These are phyloP conservation scores for Penicillium silybi DNA, from an alignment of 495 filamentous ascomycete species.

Conservation along the genomic window DNA sequence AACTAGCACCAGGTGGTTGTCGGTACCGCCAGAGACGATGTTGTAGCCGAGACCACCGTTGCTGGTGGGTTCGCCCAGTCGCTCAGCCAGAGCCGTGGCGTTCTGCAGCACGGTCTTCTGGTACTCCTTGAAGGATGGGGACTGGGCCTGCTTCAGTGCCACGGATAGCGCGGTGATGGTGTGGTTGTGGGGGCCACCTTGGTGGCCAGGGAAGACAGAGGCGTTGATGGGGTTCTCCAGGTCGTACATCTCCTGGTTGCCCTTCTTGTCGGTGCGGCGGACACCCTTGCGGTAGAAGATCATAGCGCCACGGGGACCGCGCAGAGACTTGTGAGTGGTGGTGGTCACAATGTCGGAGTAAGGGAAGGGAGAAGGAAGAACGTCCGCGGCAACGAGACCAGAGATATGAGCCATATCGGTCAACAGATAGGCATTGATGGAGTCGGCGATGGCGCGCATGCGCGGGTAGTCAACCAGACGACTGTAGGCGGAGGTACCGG, in stretches of 20 bases:
- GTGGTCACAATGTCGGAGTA: slow-evolving; percentile 94
- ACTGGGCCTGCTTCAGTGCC: slow-evolving; percentile 88
- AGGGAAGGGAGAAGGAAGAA: slow-evolving; percentile 83
- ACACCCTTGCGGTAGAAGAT: slow-evolving; percentile 97
- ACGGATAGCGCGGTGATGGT: slow-evolving; percentile 95
- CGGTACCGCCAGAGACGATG: slow-evolving; percentile 88
- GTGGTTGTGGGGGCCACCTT: slow-evolving; percentile 98
- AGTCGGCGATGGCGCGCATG: slow-evolving; percentile 83
- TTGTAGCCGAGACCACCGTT: slow-evolving; percentile 81
- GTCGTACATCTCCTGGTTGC: slow-evolving; percentile 79
- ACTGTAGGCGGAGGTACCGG: slow-evolving; percentile 92
- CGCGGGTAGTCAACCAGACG: slow-evolving; percentile 87
- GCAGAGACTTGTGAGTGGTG: slow-evolving; percentile 96
- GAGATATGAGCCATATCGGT: slow-evolving; percentile 99
- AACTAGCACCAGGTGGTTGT: slow-evolving; percentile 94
- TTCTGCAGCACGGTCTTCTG: slow-evolving; percentile 85
- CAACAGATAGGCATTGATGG: slow-evolving; percentile 87
- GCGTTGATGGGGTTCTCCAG: slow-evolving; percentile 92
- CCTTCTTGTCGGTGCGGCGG: slow-evolving; percentile 81
- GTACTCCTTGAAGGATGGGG: slow-evolving; percentile 81
- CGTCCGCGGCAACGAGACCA: slow-evolving; percentile 85
- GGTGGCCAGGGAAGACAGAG: slow-evolving; percentile 98
- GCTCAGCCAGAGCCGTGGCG: slow-evolving; percentile 75
- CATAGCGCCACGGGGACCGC: slow-evolving; percentile 92
- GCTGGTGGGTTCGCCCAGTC: slow-evolving; percentile 66